Percentiles rank a stretch among this genome's conserved stretches.
These are phyloP conservation scores for Crithidia fasciculata DNA, from an alignment of 208 protist species.

Conservation along the genomic window DNA sequence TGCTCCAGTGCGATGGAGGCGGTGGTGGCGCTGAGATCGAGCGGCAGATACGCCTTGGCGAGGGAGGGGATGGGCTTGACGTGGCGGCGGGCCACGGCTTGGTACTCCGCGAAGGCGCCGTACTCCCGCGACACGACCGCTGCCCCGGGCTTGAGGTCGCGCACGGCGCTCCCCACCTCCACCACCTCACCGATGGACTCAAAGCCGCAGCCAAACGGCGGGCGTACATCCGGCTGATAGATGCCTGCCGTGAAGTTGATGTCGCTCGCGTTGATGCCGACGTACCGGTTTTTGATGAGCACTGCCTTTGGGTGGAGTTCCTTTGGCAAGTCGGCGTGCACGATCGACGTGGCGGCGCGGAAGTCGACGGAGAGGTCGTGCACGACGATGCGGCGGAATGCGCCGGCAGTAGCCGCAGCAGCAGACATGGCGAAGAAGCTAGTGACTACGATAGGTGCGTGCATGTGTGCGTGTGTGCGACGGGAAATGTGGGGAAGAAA, in stretches of 20 bases:
- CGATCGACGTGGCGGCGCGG: conserved; percentile 58
- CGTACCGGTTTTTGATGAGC: conserved; percentile 76
- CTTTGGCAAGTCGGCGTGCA: conserved; percentile 34
- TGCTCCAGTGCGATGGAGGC: conserved; percentile 87
- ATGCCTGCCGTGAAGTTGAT: conserved; percentile 88
- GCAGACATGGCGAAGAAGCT: conserved; percentile 1
- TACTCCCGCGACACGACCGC: conserved; percentile 77
- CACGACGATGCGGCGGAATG: conserved; percentile 72
- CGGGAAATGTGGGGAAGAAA: too few species aligned
- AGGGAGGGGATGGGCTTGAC: conserved; percentile 57
- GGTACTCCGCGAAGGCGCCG: conserved; percentile 86
- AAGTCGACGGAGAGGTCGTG: conserved; percentile 75
- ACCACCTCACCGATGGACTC: conserved; percentile 86
- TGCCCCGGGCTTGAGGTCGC: conserved; percentile 51
- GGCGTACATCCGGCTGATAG: conserved; percentile 73
- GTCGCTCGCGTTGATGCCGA: conserved; percentile 91
- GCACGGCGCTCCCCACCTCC: conserved; percentile 46
- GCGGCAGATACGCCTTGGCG: conserved; percentile 61
- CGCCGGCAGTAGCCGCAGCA: conserved; percentile 13
- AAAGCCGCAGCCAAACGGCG: conserved; percentile 89
- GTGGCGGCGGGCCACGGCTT: conserved; percentile 56
- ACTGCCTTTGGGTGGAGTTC: conserved; percentile 65
- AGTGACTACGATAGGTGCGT: too few species aligned
- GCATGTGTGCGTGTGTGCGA: neutral
- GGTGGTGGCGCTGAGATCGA: conserved; percentile 86